Evolutionary conservation across 768 basidiomycete genomes (phyloP).

Genomic region (Pleurotus eryngii): DNA sequence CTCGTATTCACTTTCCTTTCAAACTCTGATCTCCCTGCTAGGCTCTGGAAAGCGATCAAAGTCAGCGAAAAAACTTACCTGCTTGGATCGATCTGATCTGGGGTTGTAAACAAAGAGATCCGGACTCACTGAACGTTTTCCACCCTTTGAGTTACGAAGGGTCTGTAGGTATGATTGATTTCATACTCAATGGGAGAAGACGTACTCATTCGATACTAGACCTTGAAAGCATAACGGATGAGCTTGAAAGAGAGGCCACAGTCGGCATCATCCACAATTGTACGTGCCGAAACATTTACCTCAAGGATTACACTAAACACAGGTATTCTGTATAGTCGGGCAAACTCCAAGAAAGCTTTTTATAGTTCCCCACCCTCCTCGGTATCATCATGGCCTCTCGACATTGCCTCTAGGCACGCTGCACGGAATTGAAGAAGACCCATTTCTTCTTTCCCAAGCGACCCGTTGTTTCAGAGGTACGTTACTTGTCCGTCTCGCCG

Average conservation of each 20-base stretch:
- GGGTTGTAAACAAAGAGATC: constrained; percentile 82
- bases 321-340: constrained; percentile 65
- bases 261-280: constrained; percentile 96
- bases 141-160: constrained; percentile 94
- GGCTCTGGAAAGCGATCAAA: constrained; percentile 85
- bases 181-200: not conserved
- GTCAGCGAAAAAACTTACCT: constrained; percentile 80
- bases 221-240: constrained; percentile 81
- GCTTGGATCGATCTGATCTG: constrained; percentile 95
- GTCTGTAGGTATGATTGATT: constrained; percentile 57
- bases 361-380: constrained; percentile 65
- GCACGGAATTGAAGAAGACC: constrained; percentile 84
- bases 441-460: constrained; percentile 61
- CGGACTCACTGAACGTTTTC: constrained; percentile 76
- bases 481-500: constrained; percentile 1
- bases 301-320: not conserved
- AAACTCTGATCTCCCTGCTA: constrained; percentile 20
- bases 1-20: not conserved
- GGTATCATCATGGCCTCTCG: constrained; percentile 68
- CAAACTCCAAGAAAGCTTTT: constrained; percentile 92
- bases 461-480: constrained; percentile 55
- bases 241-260: constrained; percentile 86
- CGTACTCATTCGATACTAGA: constrained; percentile 40
- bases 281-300: constrained; percentile 19
- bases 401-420: constrained; percentile 68